Conservation (phyloP, 2,329 filamentous ascomycete genomes). For the Rhynchosporium secalis region DNA sequence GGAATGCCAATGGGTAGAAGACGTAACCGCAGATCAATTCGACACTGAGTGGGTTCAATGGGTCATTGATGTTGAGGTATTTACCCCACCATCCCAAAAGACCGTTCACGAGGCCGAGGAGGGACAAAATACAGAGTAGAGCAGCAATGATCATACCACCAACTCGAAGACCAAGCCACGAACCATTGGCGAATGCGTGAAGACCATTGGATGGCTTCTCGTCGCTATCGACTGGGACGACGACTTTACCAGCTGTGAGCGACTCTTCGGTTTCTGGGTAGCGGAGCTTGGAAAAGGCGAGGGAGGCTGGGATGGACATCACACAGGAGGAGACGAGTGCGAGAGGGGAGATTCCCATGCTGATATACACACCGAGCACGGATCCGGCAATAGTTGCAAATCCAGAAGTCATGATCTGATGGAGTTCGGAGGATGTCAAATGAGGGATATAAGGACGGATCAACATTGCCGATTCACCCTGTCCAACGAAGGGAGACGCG, state of each 20-base stretch:
- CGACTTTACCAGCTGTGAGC: constrained; percentile 76
- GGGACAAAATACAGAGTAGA: constrained; percentile 79
- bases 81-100: constrained; percentile 81
- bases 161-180: constrained; percentile 85
- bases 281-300: constrained; percentile 85
- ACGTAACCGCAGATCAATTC: constrained; percentile 76
- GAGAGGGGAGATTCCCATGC: constrained; percentile 78
- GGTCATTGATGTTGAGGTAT: constrained; percentile 72
- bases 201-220: constrained; percentile 76
- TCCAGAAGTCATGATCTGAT: constrained; percentile 90
- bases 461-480: constrained; percentile 91
- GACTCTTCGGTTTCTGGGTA: constrained; percentile 88
- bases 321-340: constrained; percentile 88
- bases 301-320: constrained; percentile 91
- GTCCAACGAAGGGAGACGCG: constrained; percentile 90
- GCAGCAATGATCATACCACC: constrained; percentile 78
- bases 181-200: constrained; percentile 81
- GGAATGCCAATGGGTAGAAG: constrained; percentile 75
- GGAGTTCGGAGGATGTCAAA: constrained; percentile 83
- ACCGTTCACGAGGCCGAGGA: constrained; percentile 72
- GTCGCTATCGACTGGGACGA: constrained; percentile 72
- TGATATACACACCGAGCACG: constrained; percentile 83
- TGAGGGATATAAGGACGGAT: constrained; percentile 84
- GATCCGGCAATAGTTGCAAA: constrained; percentile 91
- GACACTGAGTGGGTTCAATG: constrained; percentile 61